Base-by-base conservation (phyloP, 2,329 filamentous ascomycete species). In the Remersonia thermophila region DNA sequence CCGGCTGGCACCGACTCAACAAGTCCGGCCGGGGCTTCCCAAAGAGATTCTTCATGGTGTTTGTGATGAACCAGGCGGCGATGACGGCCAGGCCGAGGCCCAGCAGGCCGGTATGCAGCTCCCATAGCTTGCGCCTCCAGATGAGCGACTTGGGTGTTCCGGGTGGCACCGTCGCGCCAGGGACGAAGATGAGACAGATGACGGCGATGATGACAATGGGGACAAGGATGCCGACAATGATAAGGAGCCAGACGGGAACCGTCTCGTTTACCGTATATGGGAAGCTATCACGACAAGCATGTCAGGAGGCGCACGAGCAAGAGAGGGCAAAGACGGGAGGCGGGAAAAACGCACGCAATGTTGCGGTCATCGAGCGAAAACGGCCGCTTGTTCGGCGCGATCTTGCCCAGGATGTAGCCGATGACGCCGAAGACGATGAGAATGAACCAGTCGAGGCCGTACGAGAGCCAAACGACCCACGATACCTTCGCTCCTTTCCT, bases 81-180 rank as follows among this genome's bases (percentile, higher is more conserved):
- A 78, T 75, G 8, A 85, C 63, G 3, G 82, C 75, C 13, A 94
- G 65, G 1, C 68, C 83, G 3, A 94, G 67, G 0, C 87, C 87
- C 50, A 94, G 74, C 75, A 80, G 84, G 40, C 83, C 86, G 2
- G 76, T 77, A 54, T 95, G 85, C 55, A 83, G 77, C 57, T 95
- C 87, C 86, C 89, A 95, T 1, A 94, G 56, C 60, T 91, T 94
- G 46, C 83, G 72, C 53, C 73, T 74, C 77, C 83, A 86, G 30
- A 87, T 66, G 36, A 83, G 59, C 3, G 68, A 57, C 44, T 68
- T 69, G 2, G 82, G 75, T 0, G 79, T 77, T 14, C 69, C 67
- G 29, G 65, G 65, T 12, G 73, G 69, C 1, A 80, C 76, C 1
- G 77, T 78, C 5, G 73, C 69, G 3, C 82, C 83, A 1, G 85